These are phyloP conservation scores for Aspergillus bombycis DNA, from an alignment of 2,329 filamentous ascomycete genomes.

Conservation along the genomic window DNA sequence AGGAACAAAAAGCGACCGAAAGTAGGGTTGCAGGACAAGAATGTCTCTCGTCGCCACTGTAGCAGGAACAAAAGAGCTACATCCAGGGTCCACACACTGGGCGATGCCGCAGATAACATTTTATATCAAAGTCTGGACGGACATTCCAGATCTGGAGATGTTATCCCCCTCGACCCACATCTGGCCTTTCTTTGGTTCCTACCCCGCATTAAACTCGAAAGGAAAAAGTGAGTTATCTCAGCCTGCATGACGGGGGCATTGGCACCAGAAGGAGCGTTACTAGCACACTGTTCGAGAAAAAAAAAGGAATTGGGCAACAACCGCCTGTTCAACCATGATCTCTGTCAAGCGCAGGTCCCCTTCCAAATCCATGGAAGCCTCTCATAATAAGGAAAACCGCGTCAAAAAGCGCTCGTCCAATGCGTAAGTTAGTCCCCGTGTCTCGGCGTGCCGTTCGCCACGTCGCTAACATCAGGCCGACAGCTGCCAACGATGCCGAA, in stretches of 20 bases:
- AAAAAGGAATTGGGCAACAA: neutral
- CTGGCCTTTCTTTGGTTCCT: neutral
- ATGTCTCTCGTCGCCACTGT: no score
- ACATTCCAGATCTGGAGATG: neutral
- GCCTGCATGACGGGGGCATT: neutral
- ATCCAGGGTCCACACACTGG: no score
- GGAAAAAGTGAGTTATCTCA: neutral
- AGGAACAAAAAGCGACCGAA: no score
- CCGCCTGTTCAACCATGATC: neutral
- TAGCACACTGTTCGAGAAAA: neutral
- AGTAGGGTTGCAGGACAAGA: no score
- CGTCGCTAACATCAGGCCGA: neutral
- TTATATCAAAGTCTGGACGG: neutral
- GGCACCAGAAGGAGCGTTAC: neutral
- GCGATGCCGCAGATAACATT: no score
- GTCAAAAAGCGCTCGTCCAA: conserved; percentile 39
- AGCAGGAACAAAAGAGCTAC: no score
- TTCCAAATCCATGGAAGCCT: conserved; percentile 12
- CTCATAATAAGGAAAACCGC: conserved; percentile 18
- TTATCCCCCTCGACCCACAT: neutral
- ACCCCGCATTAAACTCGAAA: neutral
- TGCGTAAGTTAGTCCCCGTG: conserved; percentile 27
- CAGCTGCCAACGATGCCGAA: conserved; percentile 50
- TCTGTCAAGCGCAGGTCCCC: neutral
- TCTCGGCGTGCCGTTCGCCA: neutral